Percentiles rank a stretch among this genome's conserved stretches.
phyloP scores from a whole-genome alignment of 768 basidiomycete species.

The Mrakia blollopis region DNA sequence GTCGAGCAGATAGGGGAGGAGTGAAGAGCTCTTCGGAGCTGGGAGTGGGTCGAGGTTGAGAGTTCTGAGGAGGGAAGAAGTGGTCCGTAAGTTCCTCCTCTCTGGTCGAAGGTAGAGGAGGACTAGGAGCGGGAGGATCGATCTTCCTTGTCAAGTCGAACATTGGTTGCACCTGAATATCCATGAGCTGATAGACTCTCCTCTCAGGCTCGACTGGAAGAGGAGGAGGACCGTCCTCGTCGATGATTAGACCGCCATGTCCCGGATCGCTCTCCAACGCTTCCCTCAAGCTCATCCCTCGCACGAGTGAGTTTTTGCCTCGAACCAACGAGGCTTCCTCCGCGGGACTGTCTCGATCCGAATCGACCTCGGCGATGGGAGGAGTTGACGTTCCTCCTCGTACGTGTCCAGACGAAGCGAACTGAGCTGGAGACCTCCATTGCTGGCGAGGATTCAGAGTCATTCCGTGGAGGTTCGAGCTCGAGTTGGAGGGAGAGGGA shows the following conservation, averaged over 20 bases:
- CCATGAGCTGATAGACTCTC: background rate
- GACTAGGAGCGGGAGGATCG: background rate
- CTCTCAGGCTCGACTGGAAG: background rate
- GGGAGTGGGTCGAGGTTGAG: background rate
- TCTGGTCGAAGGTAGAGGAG: background rate
- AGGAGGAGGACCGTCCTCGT: background rate
- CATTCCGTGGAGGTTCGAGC: too few relatives aligned
- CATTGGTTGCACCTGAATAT: too few relatives aligned
- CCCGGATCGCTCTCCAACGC: background rate
- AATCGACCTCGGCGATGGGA: slow-evolving; percentile 14
- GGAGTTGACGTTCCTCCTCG: slow-evolving; percentile 8
- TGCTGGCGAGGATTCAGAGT: background rate
- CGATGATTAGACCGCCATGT: background rate
- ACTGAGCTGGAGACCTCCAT: background rate
- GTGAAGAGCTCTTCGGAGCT: background rate
- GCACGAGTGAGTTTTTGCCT: too few relatives aligned
- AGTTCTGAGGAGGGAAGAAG: background rate
- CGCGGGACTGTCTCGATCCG: background rate
- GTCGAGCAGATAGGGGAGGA: background rate
- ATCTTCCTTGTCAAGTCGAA: background rate
- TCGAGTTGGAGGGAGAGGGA: background rate
- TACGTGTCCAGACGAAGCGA: background rate
- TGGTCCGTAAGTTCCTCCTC: background rate
- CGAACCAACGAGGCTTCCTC: background rate
- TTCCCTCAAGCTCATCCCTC: background rate